phyloP scores from a whole-genome alignment of 768 basidiomycete species.

The Collybia mongolica region DNA sequence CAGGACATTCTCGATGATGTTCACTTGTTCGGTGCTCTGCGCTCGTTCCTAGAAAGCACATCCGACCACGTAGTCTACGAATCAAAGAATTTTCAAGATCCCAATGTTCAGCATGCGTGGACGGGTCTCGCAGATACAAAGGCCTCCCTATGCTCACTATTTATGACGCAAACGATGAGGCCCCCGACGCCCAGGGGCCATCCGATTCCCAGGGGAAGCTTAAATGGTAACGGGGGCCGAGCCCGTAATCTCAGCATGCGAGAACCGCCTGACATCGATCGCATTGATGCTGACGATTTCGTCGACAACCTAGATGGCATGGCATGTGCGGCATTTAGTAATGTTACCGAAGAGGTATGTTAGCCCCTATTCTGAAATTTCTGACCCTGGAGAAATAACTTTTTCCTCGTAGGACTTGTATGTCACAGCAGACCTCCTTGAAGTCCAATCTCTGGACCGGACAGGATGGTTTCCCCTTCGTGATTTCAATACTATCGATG shows the following conservation, averaged over 20 bases:
- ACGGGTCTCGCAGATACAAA: slow-evolving; percentile 41
- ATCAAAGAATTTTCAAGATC: slow-evolving; percentile 36
- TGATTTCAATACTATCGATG: slow-evolving; percentile 53
- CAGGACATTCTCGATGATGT: slow-evolving; percentile 76
- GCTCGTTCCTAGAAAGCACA: slow-evolving; percentile 55
- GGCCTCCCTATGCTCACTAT: slow-evolving; percentile 39
- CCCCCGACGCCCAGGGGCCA: slow-evolving; percentile 36
- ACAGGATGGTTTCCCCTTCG: slow-evolving; percentile 73
- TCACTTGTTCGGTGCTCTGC: slow-evolving; percentile 58
- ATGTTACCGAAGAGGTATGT: slow-evolving; percentile 73
- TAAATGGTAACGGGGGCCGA: slow-evolving; percentile 23
- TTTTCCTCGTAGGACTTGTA: slow-evolving; percentile 62
- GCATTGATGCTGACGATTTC: slow-evolving; percentile 62
- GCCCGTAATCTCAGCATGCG: slow-evolving; percentile 35
- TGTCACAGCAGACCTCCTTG: slow-evolving; percentile 72
- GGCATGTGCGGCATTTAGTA: slow-evolving; percentile 71
- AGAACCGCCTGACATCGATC: slow-evolving; percentile 63
- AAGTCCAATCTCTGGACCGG: slow-evolving; percentile 77
- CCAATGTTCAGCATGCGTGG: slow-evolving; percentile 47
- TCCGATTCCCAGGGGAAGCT: slow-evolving; percentile 10
- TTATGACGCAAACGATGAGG: slow-evolving; percentile 59
- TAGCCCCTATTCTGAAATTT: not conserved
- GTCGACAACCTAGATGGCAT: slow-evolving; percentile 80
- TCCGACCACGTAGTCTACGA: slow-evolving; percentile 52
- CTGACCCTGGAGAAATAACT: slow-evolving; percentile 1